Conservation (phyloP, 2,329 filamentous ascomycete genomes). For the Epicoccum sorghinum region DNA sequence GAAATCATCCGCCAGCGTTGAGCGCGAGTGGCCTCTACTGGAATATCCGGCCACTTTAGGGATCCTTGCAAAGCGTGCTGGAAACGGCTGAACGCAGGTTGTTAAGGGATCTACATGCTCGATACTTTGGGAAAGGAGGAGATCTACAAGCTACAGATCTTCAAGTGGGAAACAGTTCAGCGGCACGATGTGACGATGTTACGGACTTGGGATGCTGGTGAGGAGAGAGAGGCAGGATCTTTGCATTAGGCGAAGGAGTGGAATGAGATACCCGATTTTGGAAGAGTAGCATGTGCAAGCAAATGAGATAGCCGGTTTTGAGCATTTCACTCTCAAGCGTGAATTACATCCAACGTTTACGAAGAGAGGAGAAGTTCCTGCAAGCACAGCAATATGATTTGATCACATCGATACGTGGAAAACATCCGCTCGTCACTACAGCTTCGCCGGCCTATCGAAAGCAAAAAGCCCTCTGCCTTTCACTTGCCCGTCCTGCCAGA, state of each 20-base stretch:
- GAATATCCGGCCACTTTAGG: not conserved
- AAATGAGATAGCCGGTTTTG: not conserved
- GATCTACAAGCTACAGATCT: not conserved
- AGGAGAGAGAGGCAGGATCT: not conserved
- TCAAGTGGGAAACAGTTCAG: not conserved
- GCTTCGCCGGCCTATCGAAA: conserved; percentile 28
- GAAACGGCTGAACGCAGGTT: not conserved
- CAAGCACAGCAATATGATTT: too few relatives aligned
- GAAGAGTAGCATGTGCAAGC: not conserved
- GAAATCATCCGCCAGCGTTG: conserved; percentile 50
- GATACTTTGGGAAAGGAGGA: not conserved
- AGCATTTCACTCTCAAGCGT: not conserved
- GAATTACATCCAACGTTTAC: not conserved
- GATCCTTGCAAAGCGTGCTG: not conserved
- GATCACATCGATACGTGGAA: too few relatives aligned
- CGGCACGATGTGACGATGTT: not conserved
- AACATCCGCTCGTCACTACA: not conserved
- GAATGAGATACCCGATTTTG: conserved; percentile 10
- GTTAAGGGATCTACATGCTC: not conserved
- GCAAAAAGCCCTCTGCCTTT: conserved; percentile 39
- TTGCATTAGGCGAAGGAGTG: not conserved
- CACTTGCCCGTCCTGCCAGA: conserved; percentile 42
- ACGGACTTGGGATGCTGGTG: not conserved
- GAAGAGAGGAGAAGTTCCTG: too few relatives aligned
- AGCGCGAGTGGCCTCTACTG: not conserved